Evolutionary conservation across 495 filamentous ascomycete genomes (phyloP).

Genomic region (Tuber microsphaerosporum): DNA sequence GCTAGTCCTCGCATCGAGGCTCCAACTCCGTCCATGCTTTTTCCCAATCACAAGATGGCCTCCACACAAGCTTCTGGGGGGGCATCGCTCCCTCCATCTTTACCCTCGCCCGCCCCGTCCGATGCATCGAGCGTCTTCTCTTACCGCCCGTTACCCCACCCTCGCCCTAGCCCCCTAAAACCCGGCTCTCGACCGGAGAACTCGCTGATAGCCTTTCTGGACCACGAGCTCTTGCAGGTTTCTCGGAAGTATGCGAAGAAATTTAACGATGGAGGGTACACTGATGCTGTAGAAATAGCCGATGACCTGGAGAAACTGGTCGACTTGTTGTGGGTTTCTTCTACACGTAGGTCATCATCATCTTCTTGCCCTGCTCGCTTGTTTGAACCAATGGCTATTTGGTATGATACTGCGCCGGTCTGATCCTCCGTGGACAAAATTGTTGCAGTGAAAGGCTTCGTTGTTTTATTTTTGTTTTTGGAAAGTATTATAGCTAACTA

Average conservation of each 20-base stretch:
- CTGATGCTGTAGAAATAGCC: constrained; percentile 8
- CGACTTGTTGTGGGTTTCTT: constrained; percentile 40
- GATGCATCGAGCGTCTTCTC: constrained; percentile 7
- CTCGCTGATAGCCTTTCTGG: constrained; percentile 37
- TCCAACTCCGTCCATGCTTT: not conserved
- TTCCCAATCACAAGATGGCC: constrained; percentile 6
- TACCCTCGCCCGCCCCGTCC: constrained; percentile 17
- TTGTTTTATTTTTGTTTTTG: not conserved
- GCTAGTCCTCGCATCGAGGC: not conserved
- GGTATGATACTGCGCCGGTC: not conserved
- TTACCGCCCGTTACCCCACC: constrained; percentile 26
- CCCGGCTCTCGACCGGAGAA: constrained; percentile 30
- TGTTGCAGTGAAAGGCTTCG: not conserved
- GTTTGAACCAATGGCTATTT: not conserved
- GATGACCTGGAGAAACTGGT: constrained; percentile 35
- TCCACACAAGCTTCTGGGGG: constrained; percentile 3
- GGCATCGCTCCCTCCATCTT: not conserved
- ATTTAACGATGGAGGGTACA: constrained; percentile 30
- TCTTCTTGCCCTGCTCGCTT: not conserved
- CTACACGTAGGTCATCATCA: constrained; percentile 33
- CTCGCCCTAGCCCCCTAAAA: constrained; percentile 32
- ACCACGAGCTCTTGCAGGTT: constrained; percentile 32
- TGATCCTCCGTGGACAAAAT: not conserved
- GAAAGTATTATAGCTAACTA: not conserved
- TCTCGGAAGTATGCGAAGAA: constrained; percentile 37